phyloP scores from a whole-genome alignment of 106 monocot genomes.

The Agapanthus africanus region DNA sequence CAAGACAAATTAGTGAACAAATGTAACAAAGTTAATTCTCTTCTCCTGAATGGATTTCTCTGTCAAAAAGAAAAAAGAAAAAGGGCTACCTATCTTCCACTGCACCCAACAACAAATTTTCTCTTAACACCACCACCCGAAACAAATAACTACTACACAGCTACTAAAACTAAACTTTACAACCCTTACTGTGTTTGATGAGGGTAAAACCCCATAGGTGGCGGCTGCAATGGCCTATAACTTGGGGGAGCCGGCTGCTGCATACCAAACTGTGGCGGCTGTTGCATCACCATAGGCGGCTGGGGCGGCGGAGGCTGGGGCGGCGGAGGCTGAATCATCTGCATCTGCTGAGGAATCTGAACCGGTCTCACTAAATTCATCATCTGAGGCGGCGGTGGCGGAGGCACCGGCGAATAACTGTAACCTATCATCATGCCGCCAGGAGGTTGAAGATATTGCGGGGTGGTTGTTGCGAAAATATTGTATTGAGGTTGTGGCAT shows the following conservation, averaged over 20 bases:
- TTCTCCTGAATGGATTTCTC: too few species aligned
- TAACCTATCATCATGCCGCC: constrained; percentile 78
- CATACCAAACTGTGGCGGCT: constrained; percentile 27
- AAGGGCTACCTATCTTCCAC: too few species aligned
- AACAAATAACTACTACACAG: too few species aligned
- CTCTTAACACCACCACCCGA: too few species aligned
- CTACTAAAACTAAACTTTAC: too few species aligned
- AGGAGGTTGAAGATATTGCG: constrained; percentile 60
- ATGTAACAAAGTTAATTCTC: too few species aligned
- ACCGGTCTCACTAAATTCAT: constrained; percentile 40
- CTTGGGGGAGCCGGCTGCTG: constrained; percentile 43
- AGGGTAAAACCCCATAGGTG: constrained; percentile 71
- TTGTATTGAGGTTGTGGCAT: constrained; percentile 46
- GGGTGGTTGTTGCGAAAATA: constrained; percentile 36
- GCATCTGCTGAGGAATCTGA: background rate
- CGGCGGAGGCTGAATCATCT: constrained; percentile 17
- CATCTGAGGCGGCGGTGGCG: constrained; percentile 41
- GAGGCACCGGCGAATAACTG: constrained; percentile 34
- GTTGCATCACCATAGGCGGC: constrained; percentile 43
- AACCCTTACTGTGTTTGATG: constrained; percentile 36
- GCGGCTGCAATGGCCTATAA: constrained; percentile 72
- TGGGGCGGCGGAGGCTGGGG: constrained; percentile 30
- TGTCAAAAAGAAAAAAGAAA: too few species aligned
- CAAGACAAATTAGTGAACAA: too few species aligned
- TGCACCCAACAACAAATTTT: too few species aligned